phyloP scores from a whole-genome alignment of 805 yeast species.

The Wickerhamiella siamensis region DNA sequence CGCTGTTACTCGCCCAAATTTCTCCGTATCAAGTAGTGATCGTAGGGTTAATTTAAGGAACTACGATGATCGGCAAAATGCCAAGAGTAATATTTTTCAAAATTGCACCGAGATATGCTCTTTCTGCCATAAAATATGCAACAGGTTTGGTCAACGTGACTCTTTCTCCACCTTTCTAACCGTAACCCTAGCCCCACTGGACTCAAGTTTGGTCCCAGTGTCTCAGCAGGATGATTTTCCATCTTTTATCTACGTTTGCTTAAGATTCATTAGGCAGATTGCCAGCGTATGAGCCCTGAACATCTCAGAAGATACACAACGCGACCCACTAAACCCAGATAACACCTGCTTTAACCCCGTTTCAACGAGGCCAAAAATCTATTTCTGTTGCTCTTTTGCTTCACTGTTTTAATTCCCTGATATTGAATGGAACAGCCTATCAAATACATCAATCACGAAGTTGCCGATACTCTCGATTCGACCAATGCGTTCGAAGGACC shows the following conservation, averaged over 20 bases:
- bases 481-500: slow-evolving; percentile 95
- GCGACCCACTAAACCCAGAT: slow-evolving; percentile 15
- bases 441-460: slow-evolving; percentile 56
- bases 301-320: slow-evolving; percentile 13
- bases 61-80: too few relatives aligned
- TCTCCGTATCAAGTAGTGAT: too few relatives aligned
- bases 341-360: slow-evolving; percentile 9
- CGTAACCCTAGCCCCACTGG: background rate
- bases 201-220: background rate
- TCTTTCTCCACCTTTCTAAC: background rate
- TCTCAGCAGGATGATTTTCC: too few relatives aligned
- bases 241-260: background rate
- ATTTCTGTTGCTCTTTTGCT: slow-evolving; percentile 4
- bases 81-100: too few relatives aligned
- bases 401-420: background rate
- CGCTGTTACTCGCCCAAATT: too few relatives aligned
- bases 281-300: slow-evolving; percentile 13
- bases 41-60: too few relatives aligned
- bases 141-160: background rate
- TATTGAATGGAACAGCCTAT: slow-evolving; percentile 14
- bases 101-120: too few relatives aligned
- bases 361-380: slow-evolving; percentile 2
- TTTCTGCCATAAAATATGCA: too few relatives aligned
- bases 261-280: slow-evolving; percentile 1
- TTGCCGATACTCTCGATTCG: slow-evolving; percentile 69